A percentile compares a stretch with the other conserved stretches of the same genome.
Conservation (phyloP, 2,329 filamentous ascomycete genomes). For the Pezicula rhizophila region DNA sequence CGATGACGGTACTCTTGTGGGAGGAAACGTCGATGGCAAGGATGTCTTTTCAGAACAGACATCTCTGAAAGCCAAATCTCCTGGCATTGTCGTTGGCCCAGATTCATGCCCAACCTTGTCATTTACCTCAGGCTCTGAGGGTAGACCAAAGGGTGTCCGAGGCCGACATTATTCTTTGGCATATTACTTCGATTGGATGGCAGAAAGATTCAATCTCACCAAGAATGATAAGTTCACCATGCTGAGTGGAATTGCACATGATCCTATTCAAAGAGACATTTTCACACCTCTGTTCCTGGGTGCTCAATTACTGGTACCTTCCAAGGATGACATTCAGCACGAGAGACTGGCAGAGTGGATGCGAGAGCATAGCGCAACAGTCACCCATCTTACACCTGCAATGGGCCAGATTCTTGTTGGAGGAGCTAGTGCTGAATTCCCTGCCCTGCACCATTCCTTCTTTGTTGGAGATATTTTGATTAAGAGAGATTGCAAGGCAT, state of each 20-base stretch:
- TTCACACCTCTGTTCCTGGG: slow-evolving; percentile 88
- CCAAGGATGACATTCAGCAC: slow-evolving; percentile 78
- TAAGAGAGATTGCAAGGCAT: slow-evolving; percentile 69
- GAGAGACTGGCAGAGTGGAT: slow-evolving; percentile 89
- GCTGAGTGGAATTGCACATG: slow-evolving; percentile 78
- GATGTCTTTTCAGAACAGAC: slow-evolving; percentile 58
- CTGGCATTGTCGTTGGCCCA: slow-evolving; percentile 75
- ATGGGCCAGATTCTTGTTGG: slow-evolving; percentile 96
- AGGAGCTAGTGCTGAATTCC: slow-evolving; percentile 71
- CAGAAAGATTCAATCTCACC: slow-evolving; percentile 69
- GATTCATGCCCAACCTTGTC: slow-evolving; percentile 74
- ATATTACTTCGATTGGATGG: slow-evolving; percentile 93
- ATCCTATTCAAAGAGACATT: slow-evolving; percentile 67
- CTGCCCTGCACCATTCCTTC: slow-evolving; percentile 71
- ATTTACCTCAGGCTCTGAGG: slow-evolving; percentile 72
- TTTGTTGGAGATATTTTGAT: slow-evolving; percentile 90
- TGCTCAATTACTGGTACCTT: slow-evolving; percentile 70
- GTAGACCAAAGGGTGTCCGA: slow-evolving; percentile 77
- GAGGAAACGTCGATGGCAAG: slow-evolving; percentile 57
- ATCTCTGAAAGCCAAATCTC: slow-evolving; percentile 47
- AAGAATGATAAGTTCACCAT: slow-evolving; percentile 73
- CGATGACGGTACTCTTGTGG: slow-evolving; percentile 66
- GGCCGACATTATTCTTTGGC: slow-evolving; percentile 82
- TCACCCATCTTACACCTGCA: slow-evolving; percentile 86
- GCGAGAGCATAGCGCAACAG: slow-evolving; percentile 64